Evolutionary conservation across 345 rosid species (phyloP).

Genomic region (Arabidopsis suecica): DNA sequence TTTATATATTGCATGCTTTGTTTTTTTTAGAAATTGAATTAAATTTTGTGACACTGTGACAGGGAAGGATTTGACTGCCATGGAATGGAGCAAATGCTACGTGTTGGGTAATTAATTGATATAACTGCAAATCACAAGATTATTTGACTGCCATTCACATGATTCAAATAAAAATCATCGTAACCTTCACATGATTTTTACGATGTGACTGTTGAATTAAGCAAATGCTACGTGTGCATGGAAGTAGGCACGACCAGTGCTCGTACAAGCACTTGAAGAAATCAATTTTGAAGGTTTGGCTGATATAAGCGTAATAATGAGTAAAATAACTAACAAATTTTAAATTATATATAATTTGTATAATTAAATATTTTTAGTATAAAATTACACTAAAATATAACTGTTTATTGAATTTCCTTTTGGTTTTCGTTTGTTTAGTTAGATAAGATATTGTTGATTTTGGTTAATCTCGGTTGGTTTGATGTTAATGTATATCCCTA

Average conservation of each 20-base stretch:
- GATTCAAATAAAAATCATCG: too few relatives aligned
- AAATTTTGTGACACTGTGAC: slow-evolving; percentile 15
- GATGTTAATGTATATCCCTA: neutral
- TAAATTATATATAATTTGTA: neutral
- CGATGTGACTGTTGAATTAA: neutral
- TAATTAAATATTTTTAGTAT: neutral
- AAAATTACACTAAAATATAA: neutral
- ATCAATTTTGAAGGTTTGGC: slow-evolving; percentile 59
- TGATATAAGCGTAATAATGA: slow-evolving; percentile 58
- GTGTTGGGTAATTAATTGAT: slow-evolving; percentile 35
- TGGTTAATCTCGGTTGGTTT: neutral
- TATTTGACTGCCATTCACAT: too few relatives aligned
- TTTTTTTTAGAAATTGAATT: neutral
- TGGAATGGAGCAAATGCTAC: slow-evolving; percentile 56
- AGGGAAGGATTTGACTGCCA: slow-evolving; percentile 73
- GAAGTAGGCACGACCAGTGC: slow-evolving; percentile 75
- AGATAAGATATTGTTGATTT: too few relatives aligned
- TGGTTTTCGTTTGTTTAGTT: too few relatives aligned
- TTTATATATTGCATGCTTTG: slow-evolving; percentile 10
- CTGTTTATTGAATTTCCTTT: too few relatives aligned
- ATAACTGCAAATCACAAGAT: neutral
- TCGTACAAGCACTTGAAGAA: slow-evolving; percentile 57
- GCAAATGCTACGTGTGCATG: slow-evolving; percentile 13
- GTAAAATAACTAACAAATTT: slow-evolving; percentile 4
- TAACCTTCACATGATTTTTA: neutral